Base-by-base conservation (phyloP, 1,139 yeast species). In the Geotrichum histeridarum region DNA sequence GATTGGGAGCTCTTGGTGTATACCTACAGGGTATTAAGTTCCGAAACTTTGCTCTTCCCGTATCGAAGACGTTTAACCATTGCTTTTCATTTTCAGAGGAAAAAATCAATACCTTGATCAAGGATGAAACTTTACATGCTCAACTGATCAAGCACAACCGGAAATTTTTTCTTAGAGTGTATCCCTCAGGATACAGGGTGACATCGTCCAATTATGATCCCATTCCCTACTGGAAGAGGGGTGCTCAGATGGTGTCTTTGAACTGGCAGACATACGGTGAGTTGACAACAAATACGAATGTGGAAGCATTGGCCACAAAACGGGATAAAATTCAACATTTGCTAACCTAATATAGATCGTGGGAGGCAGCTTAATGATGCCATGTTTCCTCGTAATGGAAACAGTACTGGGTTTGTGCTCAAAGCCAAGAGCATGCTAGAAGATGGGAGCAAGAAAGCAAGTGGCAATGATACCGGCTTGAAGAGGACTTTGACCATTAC, bases 321-420 rank as follows among this genome's bases (percentile, higher is more conserved):
- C 9, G 3, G 15, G 8, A 12, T 27, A 14, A 11, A n/a, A 46
- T 27, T 4, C 12, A 22, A 31, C 3, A 12, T 38, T 17, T 15
- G 17, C 11, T 9, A 15, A 18, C 37, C n/a, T 33, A 3, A 4
- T 33, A n/a, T 44, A 53, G 99, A 93, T 65, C 60, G 82, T 22
- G 97, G 97, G 0, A 91, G 90, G 67, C 96, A 90, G 64, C 66
- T 93, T n/a, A 91, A 90, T 67, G 87, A 86, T 61, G 88, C 97
- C 0, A 73, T 91, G 76, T 93, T 93, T 68, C 72, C 80, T 45
- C 73, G 77, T 3, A 78, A 79, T 0, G 41, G 22, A 27, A 73
- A 77, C 18, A 77, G 75, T 37, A 73, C 79, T 0, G 99, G 99
- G 0, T 94, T 87, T 66, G 82, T 86, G 5, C 71, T 87, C 54